Base-by-base conservation (phyloP, 2,329 filamentous ascomycete species). In the Penicillium brevicompactum region DNA sequence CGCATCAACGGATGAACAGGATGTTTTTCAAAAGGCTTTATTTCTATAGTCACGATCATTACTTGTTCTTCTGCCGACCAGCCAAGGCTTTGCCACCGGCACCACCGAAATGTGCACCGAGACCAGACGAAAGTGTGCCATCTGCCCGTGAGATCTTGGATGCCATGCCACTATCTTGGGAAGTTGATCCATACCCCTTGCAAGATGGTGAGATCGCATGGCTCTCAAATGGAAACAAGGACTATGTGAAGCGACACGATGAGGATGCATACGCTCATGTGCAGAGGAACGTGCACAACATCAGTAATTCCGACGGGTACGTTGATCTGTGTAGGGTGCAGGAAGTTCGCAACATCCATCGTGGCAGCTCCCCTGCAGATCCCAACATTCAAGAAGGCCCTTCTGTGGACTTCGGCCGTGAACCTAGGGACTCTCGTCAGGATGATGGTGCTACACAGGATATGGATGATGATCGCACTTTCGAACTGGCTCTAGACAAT, bases 21-120 rank as follows among this genome's bases (percentile, higher is more conserved):
- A 81, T 84, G 71, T 84, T 86, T 62, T 87, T 82, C 74, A 88
- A 88, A 66, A 78, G 84, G 41, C 73, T 88, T 3, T 89, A 88
- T 66, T 88, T 87, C 63, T 82, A 82, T 41, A 83, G 80, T 0
- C 83, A 88, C 58, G 83, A 88, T 62, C 83, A 87, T 57, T 85
- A 81, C 56, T 71, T 89, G 5, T 76, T 85, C 46, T 89, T 88
- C 70, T 82, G 82, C 55, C 79, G 80, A 49, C 86, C 86, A 10
- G 79, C 83, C 2, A 83, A 82, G 64, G 82, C 83, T 2, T 76
- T 79, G 10, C 84, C 86, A 7, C 85, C 86, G 4, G 79, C 83
- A 31, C 83, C 83, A 21, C 85, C 85, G 2, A 81, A 77, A 55
- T 70, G 85, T 44, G 76, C 76, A 6, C 74, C 73, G 14, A 69